Evolutionary conservation across 169 alveolate species (phyloP).

Genomic region (Sarcocystis neurona): DNA sequence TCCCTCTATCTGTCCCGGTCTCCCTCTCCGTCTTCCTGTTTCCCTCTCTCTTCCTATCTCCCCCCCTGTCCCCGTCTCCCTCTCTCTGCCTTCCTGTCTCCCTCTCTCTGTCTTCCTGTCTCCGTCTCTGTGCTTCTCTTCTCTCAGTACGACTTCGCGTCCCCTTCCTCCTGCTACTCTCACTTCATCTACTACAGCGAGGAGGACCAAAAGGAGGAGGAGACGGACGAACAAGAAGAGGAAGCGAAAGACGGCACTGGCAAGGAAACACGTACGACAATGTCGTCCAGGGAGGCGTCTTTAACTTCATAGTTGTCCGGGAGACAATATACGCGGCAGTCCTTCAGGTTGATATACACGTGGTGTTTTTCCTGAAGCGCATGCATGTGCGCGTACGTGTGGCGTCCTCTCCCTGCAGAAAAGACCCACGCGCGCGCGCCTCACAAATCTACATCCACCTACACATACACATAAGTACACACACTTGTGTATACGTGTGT

Average conservation of each 20-base stretch:
- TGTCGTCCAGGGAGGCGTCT: constrained; percentile 95
- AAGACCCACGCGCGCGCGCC: too few relatives aligned
- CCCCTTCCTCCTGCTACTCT: constrained; percentile 21
- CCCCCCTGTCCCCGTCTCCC: neutral
- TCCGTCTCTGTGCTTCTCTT: neutral
- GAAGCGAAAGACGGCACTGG: neutral
- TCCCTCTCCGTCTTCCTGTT: neutral
- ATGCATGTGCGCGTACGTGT: constrained; percentile 95
- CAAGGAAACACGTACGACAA: constrained; percentile 75
- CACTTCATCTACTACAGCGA: constrained; percentile 65
- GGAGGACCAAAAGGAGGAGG: constrained; percentile 71
- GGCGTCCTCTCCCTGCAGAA: constrained; percentile 87
- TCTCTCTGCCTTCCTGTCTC: neutral
- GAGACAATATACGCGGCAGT: constrained; percentile 88
- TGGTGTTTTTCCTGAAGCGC: constrained; percentile 95
- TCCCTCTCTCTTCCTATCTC: constrained; percentile 65
- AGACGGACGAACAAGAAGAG: neutral
- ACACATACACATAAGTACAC: too few relatives aligned
- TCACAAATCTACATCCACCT: neutral
- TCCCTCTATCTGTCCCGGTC: neutral
- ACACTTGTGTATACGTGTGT: too few relatives aligned
- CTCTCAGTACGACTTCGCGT: neutral
- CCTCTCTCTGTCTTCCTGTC: neutral
- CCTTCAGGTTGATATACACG: constrained; percentile 91
- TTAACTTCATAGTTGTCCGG: constrained; percentile 97